A percentile compares a stretch with the other conserved stretches of the same genome.
Conservation (phyloP, 768 basidiomycete species). For the Boletus rufocinnamomeus region DNA sequence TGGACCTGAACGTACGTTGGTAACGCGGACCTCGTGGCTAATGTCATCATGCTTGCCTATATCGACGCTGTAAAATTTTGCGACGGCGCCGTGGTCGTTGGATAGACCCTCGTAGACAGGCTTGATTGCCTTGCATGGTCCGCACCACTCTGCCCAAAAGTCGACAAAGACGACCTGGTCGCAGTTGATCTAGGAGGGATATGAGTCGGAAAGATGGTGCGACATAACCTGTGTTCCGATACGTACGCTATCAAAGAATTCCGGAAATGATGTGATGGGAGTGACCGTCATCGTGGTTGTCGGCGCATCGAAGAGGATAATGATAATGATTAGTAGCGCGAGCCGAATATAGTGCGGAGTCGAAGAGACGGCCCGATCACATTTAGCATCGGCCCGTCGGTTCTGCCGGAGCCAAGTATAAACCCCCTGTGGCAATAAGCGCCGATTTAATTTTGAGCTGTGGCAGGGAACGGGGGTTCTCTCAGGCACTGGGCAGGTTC, state of each 20-base stretch:
- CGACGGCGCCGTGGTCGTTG: not conserved
- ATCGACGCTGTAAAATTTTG: constrained; percentile 9
- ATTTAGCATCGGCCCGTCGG: not conserved
- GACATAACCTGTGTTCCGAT: not conserved
- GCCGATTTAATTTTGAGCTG: not conserved
- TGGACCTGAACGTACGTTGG: not conserved
- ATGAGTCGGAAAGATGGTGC: not conserved
- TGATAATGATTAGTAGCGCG: too few relatives aligned
- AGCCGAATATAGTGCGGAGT: not conserved
- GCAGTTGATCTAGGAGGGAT: not conserved
- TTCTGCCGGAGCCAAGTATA: not conserved
- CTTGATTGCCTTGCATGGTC: constrained; percentile 9
- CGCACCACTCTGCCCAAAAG: constrained; percentile 15
- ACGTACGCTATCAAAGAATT: constrained; percentile 4
- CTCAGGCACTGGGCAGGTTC: not conserved
- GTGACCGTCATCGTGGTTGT: constrained; percentile 3
- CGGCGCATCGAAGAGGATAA: not conserved
- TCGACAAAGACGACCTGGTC: constrained; percentile 8
- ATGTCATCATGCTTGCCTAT: constrained; percentile 40
- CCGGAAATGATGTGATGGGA: constrained; percentile 3
- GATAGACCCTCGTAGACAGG: constrained; percentile 7
- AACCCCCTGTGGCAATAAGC: not conserved
- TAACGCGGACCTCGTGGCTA: constrained; percentile 8
- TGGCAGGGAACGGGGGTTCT: not conserved
- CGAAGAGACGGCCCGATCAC: not conserved